phyloP scores from a whole-genome alignment of 495 filamentous ascomycete species.

The Neurospora sp. region DNA sequence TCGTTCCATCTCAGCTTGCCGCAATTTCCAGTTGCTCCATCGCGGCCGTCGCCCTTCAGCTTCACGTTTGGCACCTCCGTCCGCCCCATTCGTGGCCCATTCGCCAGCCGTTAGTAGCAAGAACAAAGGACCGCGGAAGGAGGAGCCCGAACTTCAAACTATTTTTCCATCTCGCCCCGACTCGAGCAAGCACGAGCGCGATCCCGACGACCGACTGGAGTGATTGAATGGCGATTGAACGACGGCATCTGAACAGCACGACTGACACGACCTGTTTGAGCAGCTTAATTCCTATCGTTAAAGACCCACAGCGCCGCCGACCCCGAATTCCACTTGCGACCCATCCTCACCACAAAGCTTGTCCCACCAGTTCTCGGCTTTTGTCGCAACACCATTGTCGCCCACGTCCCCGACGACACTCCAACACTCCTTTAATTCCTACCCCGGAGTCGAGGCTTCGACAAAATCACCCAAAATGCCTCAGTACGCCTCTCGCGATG shows the following conservation, averaged over 20 bases:
- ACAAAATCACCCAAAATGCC: constrained; percentile 33
- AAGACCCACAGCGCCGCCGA: constrained; percentile 8
- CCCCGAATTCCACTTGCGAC: constrained; percentile 8
- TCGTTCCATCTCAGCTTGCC: not conserved
- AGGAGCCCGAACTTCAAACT: not conserved
- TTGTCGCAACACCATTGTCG: constrained; percentile 10
- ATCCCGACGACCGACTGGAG: not conserved
- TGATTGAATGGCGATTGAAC: not conserved
- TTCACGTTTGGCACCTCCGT: not conserved
- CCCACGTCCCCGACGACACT: constrained; percentile 14
- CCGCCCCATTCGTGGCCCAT: not conserved
- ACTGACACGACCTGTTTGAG: constrained; percentile 19
- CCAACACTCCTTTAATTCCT: constrained; percentile 1
- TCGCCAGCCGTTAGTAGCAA: not conserved
- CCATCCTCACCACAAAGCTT: constrained; percentile 11
- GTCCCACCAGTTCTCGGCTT: constrained; percentile 9
- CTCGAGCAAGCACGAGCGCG: not conserved
- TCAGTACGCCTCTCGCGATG: constrained; percentile 45
- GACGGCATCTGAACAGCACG: not conserved
- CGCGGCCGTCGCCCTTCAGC: not conserved
- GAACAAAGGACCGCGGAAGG: not conserved
- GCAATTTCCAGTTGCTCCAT: not conserved
- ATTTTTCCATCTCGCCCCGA: not conserved
- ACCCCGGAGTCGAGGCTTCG: constrained; percentile 12
- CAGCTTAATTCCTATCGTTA: constrained; percentile 9